Evolutionary conservation across 495 filamentous ascomycete genomes (phyloP), one percentile per base, ranked within the genome.

Genomic region (Daldinia vernicosa): DNA sequence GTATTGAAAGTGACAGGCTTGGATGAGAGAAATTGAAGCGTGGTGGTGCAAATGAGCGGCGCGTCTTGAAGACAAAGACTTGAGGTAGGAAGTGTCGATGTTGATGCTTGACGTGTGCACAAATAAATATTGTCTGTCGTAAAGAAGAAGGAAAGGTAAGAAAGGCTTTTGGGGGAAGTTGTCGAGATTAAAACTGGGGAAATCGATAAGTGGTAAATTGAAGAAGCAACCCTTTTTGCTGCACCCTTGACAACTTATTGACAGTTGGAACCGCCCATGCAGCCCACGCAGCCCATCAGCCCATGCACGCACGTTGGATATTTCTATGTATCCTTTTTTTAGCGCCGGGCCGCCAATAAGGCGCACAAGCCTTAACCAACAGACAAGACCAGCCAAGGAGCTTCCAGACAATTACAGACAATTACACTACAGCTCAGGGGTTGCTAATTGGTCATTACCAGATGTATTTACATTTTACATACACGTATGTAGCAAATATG

Each of bases 131-230:
- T 66, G 62, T 72, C n/a, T 66, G 62, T 73, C 61, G 66, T 53
- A 58, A 43, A 60, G 53, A 62, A 69, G 53, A 56, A 68, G 56
- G 61, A 55, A 69, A 63, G 54, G 24, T 40, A 24, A 64, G 39
- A 61, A 52, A 27, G 3, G 24, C 22, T 69, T 72, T 69, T 60
- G 57, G 51, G 65, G 70, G 70, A 51, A 66, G 50, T 47, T 6
- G 57, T 73, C 70, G 66, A 73, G 61, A 73, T 73, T 73, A 73
- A 73, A 73, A 73, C 62, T 73, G 70, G 65, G 40, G 70, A 68
- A 68, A 73, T 63, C 60, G 70, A 69, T 73, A 65, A 67, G 63
- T 40, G 43, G 43, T 47, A 22, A 47, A 47, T 35, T 35, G 33
- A 35, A 35, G 33, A 35, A 47, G 22, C 58, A 45, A 51, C 53